Percentiles rank a stretch among this genome's conserved stretches.
These are phyloP conservation scores for Cymbopogon citratus DNA, from an alignment of 176 grass and related monocot genomes.

Conservation along the genomic window DNA sequence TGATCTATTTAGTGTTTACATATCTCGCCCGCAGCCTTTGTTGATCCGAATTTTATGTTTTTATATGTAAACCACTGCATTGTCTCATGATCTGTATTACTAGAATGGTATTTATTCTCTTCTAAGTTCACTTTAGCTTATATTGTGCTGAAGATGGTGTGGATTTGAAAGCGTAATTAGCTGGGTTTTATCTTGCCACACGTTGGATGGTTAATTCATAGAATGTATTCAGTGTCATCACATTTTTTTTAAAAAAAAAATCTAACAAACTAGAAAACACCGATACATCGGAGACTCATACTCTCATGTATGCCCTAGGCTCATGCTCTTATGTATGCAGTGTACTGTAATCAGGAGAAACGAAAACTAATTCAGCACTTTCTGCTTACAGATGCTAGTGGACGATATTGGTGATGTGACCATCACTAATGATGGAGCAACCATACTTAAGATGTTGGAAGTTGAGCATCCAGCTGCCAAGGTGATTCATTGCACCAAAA, in stretches of 20 bases:
- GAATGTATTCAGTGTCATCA: neutral
- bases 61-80: neutral
- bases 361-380: too few relatives aligned
- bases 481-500: conserved; percentile 33
- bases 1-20: conserved; percentile 12
- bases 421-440: conserved; percentile 95
- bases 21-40: neutral
- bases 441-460: conserved; percentile 94
- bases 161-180: neutral
- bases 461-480: conserved; percentile 90
- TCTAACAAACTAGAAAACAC: neutral
- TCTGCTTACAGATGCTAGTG: conserved; percentile 73
- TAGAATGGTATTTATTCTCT: neutral
- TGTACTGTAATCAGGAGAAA: too few relatives aligned
- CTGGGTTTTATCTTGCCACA: neutral
- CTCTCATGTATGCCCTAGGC: neutral
- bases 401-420: conserved; percentile 96
- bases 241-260: neutral
- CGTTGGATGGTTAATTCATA: neutral
- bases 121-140: neutral
- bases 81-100: neutral
- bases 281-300: neutral
- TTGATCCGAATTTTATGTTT: neutral
- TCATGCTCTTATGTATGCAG: neutral
- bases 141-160: neutral